Conservation (phyloP, 202 grass and related monocot genomes). For the Miscanthus sacchariflorus region DNA sequence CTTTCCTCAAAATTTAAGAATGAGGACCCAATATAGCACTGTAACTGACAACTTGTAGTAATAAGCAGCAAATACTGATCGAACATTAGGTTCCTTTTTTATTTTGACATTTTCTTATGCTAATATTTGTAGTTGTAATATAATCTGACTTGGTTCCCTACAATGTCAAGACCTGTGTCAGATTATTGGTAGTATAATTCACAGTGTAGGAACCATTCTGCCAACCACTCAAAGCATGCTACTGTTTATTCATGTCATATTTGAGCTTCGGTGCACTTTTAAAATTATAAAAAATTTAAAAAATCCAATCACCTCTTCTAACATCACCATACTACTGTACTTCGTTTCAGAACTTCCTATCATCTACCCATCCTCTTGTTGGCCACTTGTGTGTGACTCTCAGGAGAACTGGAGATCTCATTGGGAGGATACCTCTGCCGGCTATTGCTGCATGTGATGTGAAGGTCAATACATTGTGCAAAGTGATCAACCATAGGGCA, state of each 20-base stretch:
- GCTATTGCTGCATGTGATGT: conserved; percentile 78
- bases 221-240: conserved; percentile 1
- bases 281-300: not conserved
- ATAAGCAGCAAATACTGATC: not conserved
- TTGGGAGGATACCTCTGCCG: conserved; percentile 75
- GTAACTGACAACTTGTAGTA: not conserved
- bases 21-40: not conserved
- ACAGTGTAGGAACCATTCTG: conserved; percentile 12
- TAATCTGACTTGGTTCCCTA: not conserved
- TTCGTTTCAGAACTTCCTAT: conserved; percentile 68
- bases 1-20: conserved; percentile 6
- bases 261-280: not conserved
- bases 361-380: conserved; percentile 82
- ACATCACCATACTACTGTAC: conserved; percentile 26
- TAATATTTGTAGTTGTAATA: conserved; percentile 2
- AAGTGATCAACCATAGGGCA: conserved; percentile 66
- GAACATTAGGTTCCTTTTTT: not conserved
- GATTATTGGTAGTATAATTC: not conserved
- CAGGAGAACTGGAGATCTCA: conserved; percentile 58
- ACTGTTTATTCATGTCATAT: conserved; percentile 14
- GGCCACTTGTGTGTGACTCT: conserved; percentile 73
- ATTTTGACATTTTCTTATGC: not conserved
- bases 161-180: conserved; percentile 17
- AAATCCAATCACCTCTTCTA: conserved; percentile 21
- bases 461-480: conserved; percentile 84